phyloP scores from a whole-genome alignment of 2,329 filamentous ascomycete genomes.

The Trichoderma endophyticum region DNA sequence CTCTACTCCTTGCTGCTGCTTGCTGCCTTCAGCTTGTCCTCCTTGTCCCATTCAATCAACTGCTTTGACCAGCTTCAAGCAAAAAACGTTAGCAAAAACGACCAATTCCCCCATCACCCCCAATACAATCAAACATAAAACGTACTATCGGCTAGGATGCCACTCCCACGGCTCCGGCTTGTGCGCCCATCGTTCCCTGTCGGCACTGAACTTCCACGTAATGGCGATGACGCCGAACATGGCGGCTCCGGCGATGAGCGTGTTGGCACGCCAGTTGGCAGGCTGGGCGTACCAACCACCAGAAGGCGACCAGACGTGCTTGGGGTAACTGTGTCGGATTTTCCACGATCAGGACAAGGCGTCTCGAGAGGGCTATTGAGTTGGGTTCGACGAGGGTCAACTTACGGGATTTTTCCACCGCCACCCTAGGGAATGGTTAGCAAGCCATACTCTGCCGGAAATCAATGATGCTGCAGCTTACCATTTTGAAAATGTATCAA shows the following conservation, averaged over 20 bases:
- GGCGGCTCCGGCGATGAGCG: constrained; percentile 67
- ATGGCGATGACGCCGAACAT: constrained; percentile 66
- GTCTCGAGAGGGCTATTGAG: not conserved
- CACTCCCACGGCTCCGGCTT: constrained; percentile 76
- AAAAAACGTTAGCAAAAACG: not conserved
- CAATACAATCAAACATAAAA: constrained; percentile 23
- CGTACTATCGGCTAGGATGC: constrained; percentile 81
- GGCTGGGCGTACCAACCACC: constrained; percentile 98
- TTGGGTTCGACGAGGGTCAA: constrained; percentile 40
- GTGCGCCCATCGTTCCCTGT: constrained; percentile 67
- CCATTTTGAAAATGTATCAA: constrained; percentile 53
- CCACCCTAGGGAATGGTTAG: constrained; percentile 62
- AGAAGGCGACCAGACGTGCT: constrained; percentile 98
- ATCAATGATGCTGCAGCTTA: constrained; percentile 52
- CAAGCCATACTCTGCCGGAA: constrained; percentile 9
- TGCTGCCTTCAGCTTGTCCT: constrained; percentile 36
- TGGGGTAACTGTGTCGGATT: constrained; percentile 68
- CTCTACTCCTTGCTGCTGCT: constrained; percentile 30
- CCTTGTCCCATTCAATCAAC: constrained; percentile 44
- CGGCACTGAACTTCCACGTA: constrained; percentile 69
- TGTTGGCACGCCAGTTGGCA: constrained; percentile 93
- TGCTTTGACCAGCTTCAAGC: constrained; percentile 44
- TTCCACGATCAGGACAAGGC: not conserved
- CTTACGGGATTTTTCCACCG: constrained; percentile 64
- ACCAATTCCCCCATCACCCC: no score